Evolutionary conservation across 169 alveolate species (phyloP).

Genomic region (Eimeria tenella): DNA sequence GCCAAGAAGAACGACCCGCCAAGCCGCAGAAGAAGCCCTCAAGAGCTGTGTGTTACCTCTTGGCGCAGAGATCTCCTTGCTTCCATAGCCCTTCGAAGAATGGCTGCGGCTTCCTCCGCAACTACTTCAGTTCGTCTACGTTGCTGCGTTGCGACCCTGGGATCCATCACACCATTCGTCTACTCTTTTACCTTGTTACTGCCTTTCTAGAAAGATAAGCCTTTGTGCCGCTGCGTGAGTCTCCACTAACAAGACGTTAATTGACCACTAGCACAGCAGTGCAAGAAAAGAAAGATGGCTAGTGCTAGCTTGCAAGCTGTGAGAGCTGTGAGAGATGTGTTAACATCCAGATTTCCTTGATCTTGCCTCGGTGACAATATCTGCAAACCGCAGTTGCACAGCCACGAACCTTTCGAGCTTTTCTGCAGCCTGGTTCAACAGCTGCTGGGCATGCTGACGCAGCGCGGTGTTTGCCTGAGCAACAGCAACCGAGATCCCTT

Average conservation of each 20-base stretch:
- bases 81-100: slow-evolving; percentile 42
- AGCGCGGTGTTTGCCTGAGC: slow-evolving; percentile 19
- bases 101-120: slow-evolving; percentile 52
- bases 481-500: slow-evolving; percentile 12
- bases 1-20: not conserved
- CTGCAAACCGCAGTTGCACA: no score
- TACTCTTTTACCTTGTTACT: no score
- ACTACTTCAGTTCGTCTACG: slow-evolving; percentile 19
- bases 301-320: no score
- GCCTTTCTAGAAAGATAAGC: not conserved
- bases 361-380: no score
- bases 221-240: not conserved
- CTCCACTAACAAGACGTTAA: no score
- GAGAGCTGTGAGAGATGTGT: no score
- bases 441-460: slow-evolving; percentile 64
- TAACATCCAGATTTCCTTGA: no score
- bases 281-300: no score
- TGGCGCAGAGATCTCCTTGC: slow-evolving; percentile 42
- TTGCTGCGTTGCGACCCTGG: slow-evolving; percentile 55
- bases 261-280: not conserved
- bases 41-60: slow-evolving; percentile 24
- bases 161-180: not conserved
- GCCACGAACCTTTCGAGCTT: slow-evolving; percentile 57
- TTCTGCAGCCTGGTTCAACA: slow-evolving; percentile 54
- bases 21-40: not conserved